Conservation (phyloP, 495 filamentous ascomycete genomes). For the Neurospora sp. region DNA sequence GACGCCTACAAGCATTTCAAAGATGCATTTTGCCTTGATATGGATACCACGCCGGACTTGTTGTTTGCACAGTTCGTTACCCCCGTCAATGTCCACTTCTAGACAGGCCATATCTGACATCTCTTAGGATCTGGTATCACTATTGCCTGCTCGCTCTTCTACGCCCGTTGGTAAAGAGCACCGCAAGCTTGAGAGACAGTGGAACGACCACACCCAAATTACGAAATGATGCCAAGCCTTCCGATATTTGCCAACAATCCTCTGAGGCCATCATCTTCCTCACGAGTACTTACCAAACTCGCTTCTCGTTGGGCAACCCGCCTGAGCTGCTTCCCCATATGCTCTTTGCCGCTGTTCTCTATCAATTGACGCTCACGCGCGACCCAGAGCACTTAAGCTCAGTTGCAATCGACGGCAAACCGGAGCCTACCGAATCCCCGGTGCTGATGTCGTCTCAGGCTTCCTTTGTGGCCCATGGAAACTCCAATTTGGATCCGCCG, state of each 20-base stretch:
- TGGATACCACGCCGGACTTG: conserved; percentile 6
- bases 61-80: conserved; percentile 16
- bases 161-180: conserved; percentile 12
- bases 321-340: conserved; percentile 16
- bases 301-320: conserved; percentile 8
- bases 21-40: background rate
- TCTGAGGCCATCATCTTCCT: conserved; percentile 20
- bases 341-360: conserved; percentile 15
- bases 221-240: conserved; percentile 5
- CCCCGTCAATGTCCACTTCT: background rate
- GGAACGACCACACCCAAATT: conserved; percentile 3
- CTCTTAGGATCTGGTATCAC: conserved; percentile 19
- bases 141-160: conserved; percentile 20
- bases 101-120: background rate
- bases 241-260: conserved; percentile 11
- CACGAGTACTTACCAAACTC: conserved; percentile 17
- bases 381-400: background rate
- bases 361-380: conserved; percentile 10
- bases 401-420: background rate
- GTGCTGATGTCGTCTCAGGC: background rate
- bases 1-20: conserved; percentile 5
- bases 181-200: conserved; percentile 9
- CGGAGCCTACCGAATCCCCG: background rate
- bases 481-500: background rate
- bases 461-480: background rate